phyloP scores from a whole-genome alignment of 2,329 filamentous ascomycete genomes.

The Epichloe sp. region DNA sequence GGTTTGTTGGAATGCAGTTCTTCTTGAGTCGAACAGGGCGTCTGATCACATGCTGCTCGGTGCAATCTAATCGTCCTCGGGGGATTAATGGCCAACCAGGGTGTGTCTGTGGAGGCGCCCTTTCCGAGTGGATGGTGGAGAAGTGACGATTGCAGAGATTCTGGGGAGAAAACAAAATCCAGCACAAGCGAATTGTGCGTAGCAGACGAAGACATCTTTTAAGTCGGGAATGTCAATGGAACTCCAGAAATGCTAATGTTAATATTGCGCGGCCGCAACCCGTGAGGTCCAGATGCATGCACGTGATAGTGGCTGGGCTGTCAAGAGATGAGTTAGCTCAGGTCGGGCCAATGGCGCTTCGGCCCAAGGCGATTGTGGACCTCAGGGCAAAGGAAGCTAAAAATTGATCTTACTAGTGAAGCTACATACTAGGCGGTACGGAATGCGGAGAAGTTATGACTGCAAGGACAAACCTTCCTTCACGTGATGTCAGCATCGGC shows the following conservation, averaged over 20 bases:
- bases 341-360: not conserved
- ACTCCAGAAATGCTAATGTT: not conserved
- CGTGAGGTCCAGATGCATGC: not conserved
- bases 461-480: not conserved
- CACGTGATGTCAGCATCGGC: not conserved
- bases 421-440: too few species aligned
- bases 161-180: too few species aligned
- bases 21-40: too few species aligned
- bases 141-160: too few species aligned
- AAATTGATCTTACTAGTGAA: not conserved
- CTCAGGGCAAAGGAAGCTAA: too few species aligned
- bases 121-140: not conserved
- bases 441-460: too few species aligned
- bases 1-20: too few species aligned
- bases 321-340: too few species aligned
- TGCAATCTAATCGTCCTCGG: too few species aligned
- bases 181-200: too few species aligned
- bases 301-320: not conserved
- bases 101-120: not conserved
- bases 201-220: too few species aligned
- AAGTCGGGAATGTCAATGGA: too few species aligned
- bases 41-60: slow-evolving; percentile 1
- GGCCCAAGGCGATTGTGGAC: not conserved
- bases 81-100: not conserved
- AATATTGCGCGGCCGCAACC: not conserved